Base-by-base conservation (phyloP, 2,329 filamentous ascomycete genomes). In the Fusarium secorum region DNA sequence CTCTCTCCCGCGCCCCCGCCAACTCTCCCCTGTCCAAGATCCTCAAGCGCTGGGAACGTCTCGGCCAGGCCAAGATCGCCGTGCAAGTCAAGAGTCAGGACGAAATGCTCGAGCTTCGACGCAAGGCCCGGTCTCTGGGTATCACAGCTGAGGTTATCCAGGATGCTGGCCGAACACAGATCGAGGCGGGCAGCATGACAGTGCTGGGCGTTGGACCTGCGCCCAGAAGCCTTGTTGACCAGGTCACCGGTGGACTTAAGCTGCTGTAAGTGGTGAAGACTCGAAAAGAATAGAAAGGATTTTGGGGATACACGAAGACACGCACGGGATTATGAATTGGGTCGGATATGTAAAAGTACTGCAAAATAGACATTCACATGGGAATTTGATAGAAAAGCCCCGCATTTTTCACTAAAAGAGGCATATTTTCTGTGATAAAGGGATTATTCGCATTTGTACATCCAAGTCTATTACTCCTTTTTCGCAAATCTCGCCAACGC, bases 91-190 rank as follows among this genome's bases (percentile, higher is more conserved):
- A 95, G 83, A 91, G 90, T 67, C 92, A 98, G 82, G 93, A 97
- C 38, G 93, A 97, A 78, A 82, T 97, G 74, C 82, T 96, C 68
- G 83, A 84, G 69, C 82, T 92, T 74, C 91, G 95, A 82, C 92
- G 90, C 58, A 90, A 91, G 80, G 96, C 96, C 6, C 87, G 93
- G 69, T 93, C 91, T 78, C 80, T 98, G 64, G 95, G 96, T 3
- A 81, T 99, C 64, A 95, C 94, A 66, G 94, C 95, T 57, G 92
- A 95, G 80, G 90, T 97, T 57, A 95, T 99, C 73, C 91, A 93
- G 77, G 96, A 99, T 82, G 96, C 96, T n/a, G 96, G 96, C 18
- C 89, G 96, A 68, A 99, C 96, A 48, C 96, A 99, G 87, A 98
- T 99, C 81, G 95, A 94, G 56, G 90, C 92, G 45, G 95, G 96